Base-by-base conservation (phyloP, 371 early-diverging fungal genomes). In the Choanephora cucurbitarum region DNA sequence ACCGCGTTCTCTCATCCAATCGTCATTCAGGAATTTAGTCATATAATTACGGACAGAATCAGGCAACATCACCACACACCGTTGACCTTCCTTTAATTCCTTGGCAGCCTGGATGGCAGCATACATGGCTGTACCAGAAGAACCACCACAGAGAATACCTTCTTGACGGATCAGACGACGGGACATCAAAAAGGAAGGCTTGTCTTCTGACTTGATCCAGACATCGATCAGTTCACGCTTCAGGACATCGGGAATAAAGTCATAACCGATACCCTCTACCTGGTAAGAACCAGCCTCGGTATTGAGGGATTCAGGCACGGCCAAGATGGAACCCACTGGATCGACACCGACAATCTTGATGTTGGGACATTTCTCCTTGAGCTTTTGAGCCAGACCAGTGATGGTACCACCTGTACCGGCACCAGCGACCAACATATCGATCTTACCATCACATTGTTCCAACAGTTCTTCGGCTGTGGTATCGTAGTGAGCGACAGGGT, bases 401-500 rank as follows among this genome's bases (percentile, higher is more conserved):
- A 98, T 91, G 23, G 98, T 98, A 55, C 98, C 97, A 57, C 98
- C 99, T 14, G 99, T 97, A 66, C 98, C 99, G 31, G 96, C 96
- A 45, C 93, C 91, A 43, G 93, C 92, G 32, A 98, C 95, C 53
- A 97, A 78, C 94, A 97, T 94, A 68, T 97, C 99, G n/a, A 97
- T 68, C 62, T 93, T 83, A 50, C 91, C 92, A 60, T 88, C 90
- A 64, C 93, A 92, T 31, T 93, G 84, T 28, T 89, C 70, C 73
- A 91, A 75, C 43, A 92, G 89, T 71, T 93, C 93, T 66, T 92
- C 92, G 6, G 92, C 93, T n/a, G 92, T 93, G 61, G 83, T 84
- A 59, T 97, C 91, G 68, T 97, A 96, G 69, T 98, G 98, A 21
- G 98, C 95, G 22, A 96, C 69, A 14, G 97, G 98, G 81, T 98